Evolutionary conservation across 768 basidiomycete species (phyloP).

Genomic region (Lentinula boryana): DNA sequence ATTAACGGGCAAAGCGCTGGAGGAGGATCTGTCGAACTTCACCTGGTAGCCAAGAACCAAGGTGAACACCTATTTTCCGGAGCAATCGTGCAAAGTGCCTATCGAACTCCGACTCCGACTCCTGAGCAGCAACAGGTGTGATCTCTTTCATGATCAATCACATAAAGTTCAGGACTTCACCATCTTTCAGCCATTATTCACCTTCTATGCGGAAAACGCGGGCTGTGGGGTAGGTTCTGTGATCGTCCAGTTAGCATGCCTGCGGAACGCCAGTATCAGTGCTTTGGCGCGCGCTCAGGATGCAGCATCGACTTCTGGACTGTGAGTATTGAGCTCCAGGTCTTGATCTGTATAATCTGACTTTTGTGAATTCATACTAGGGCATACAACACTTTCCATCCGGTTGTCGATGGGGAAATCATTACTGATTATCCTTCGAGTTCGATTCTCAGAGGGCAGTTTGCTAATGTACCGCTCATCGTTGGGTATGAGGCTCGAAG

Average conservation of each 20-base stretch:
- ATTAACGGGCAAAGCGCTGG: conserved; percentile 62
- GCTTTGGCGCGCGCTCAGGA: conserved; percentile 53
- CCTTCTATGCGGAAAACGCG: conserved; percentile 41
- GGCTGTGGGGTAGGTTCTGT: conserved; percentile 39
- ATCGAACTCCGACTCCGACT: conserved; percentile 41
- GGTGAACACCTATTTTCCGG: conserved; percentile 37
- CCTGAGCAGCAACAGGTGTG: conserved; percentile 50
- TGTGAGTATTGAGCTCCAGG: conserved; percentile 26
- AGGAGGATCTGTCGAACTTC: conserved; percentile 50
- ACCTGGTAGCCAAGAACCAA: conserved; percentile 39
- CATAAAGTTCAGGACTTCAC: neutral
- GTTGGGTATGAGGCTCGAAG: conserved; percentile 39
- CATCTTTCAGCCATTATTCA: conserved; percentile 40
- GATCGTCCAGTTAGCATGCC: conserved; percentile 33
- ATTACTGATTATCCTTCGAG: conserved; percentile 46
- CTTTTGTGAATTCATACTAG: conserved; percentile 22
- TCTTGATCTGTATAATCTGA: conserved; percentile 1
- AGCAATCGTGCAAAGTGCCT: conserved; percentile 62
- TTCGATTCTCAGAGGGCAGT: conserved; percentile 37
- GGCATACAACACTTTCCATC: conserved; percentile 43
- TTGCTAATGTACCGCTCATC: conserved; percentile 48
- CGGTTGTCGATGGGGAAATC: conserved; percentile 48
- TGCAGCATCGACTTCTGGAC: conserved; percentile 27
- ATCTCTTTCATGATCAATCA: neutral
- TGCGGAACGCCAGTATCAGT: conserved; percentile 44